phyloP scores from a whole-genome alignment of 2,329 filamentous ascomycete species.

The Graphiopsis chlorocephala region DNA sequence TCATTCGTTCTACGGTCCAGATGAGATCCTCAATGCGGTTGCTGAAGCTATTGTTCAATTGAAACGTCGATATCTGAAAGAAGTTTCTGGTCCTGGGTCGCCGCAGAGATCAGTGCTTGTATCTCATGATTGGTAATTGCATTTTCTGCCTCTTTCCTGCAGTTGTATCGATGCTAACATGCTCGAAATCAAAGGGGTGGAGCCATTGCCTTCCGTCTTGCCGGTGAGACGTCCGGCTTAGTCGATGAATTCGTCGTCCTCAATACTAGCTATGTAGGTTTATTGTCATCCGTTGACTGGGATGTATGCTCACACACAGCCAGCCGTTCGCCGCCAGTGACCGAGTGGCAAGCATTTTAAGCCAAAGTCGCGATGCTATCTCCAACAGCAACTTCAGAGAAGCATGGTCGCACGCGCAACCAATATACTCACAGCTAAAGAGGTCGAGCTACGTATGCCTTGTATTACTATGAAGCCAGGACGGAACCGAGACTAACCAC shows the following conservation, averaged over 20 bases:
- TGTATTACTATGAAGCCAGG: too few relatives aligned
- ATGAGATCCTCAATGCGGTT: constrained; percentile 53
- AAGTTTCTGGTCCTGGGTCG: background rate
- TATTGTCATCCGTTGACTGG: background rate
- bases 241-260: constrained; percentile 56
- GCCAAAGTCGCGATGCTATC: background rate
- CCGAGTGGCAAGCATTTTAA: background rate
- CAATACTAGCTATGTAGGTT: constrained; percentile 54
- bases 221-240: constrained; percentile 56
- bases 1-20: constrained; percentile 49
- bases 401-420: background rate
- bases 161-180: constrained; percentile 23
- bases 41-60: constrained; percentile 53
- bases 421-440: background rate
- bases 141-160: background rate
- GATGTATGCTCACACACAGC: background rate
- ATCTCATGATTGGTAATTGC: constrained; percentile 6
- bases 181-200: constrained; percentile 44
- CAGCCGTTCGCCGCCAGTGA: background rate
- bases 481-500: background rate
- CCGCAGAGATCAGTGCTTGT: background rate
- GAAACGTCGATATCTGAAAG: constrained; percentile 43
- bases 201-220: constrained; percentile 53
- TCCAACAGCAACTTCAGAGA: background rate
- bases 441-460: background rate